Evolutionary conservation across 2,329 filamentous ascomycete genomes (phyloP), one percentile per base, ranked within the genome.

Genomic region (Ceratocystiopsis minuta): DNA sequence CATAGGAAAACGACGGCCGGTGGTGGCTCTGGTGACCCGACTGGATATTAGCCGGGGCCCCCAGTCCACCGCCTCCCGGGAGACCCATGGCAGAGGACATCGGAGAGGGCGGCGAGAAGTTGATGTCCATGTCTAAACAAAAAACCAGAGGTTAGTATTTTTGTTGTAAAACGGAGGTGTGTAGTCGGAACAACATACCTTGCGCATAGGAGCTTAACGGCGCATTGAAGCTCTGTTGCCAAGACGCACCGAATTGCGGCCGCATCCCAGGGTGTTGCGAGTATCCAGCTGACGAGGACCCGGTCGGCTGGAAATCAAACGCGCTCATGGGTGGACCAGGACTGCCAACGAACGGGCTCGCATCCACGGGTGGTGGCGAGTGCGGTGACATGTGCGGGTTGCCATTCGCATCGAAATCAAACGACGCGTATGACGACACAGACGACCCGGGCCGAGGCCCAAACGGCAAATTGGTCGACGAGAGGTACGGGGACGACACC

Each of bases 81-180:
- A 48, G 32, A 4, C 44, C 40, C n/a, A 48, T 34, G 11, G 36
- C 24, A 2, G 45, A 34, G 34, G 45, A 42, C 24, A 50, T 48
- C 17, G 50, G 48, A 4, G 49, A 51, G 14, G 49, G 48, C 1
- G 49, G 50, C 12, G 49, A 50, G 33, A 49, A 52, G 41, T 46
- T 46, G 20, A 49, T 34, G 16, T 48, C 44, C 44, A 49, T 46
- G 20, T 50, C 49, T 46, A 28, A 35, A 18, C n/a, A n/a, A n/a
- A n/a, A n/a, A n/a, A n/a, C n/a, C n/a, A n/a, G n/a, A 6, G 18
- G 17, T 33, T 14, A 35, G 16, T 24, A 40, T 9, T 2, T 6
- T n/a, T n/a, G n/a, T n/a, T n/a, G n/a, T n/a, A 40, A 28, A 36
- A 33, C 38, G 36, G 17, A 28, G 16, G 6, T 9, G 16, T 13